Percentiles rank a stretch among this genome's conserved stretches.
Evolutionary conservation across 73 alveolate genomes (phyloP).

Genomic region (Tetrahymena elliotti): DNA sequence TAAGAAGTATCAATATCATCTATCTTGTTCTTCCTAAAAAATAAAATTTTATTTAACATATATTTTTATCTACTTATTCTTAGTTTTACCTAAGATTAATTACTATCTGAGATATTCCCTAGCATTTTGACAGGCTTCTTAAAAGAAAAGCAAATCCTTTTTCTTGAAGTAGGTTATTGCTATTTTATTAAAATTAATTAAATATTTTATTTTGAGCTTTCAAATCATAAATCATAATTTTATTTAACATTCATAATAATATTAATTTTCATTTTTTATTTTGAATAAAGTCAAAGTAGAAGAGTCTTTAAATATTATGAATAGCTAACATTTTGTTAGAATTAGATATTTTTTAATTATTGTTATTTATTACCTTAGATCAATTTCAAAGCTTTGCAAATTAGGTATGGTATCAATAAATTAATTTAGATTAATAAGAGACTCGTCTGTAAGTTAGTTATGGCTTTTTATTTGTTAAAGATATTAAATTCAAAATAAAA

Average conservation of each 20-base stretch:
- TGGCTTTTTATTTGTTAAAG: not conserved
- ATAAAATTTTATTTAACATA: too few species aligned
- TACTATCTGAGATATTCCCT: not conserved
- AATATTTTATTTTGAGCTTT: not conserved
- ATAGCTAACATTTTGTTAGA: too few species aligned
- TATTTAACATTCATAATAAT: too few species aligned
- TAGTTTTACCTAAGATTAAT: not conserved
- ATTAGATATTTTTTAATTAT: too few species aligned
- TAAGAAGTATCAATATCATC: not conserved
- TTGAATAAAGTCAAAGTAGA: too few species aligned
- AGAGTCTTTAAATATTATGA: too few species aligned
- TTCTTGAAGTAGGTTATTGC: not conserved
- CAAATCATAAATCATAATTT: too few species aligned
- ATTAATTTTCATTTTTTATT: too few species aligned
- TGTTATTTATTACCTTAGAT: not conserved
- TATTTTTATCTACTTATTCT: too few species aligned
- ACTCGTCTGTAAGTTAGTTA: not conserved
- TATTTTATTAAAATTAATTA: not conserved
- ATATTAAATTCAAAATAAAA: not conserved
- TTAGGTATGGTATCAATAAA: not conserved
- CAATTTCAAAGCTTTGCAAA: not conserved
- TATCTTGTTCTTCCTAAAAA: not conserved
- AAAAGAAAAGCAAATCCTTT: not conserved
- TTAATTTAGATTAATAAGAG: not conserved
- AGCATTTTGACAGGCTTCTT: not conserved